These are phyloP conservation scores for Phalaenopsis equestris DNA, from an alignment of 106 monocot genomes.

Conservation along the genomic window DNA sequence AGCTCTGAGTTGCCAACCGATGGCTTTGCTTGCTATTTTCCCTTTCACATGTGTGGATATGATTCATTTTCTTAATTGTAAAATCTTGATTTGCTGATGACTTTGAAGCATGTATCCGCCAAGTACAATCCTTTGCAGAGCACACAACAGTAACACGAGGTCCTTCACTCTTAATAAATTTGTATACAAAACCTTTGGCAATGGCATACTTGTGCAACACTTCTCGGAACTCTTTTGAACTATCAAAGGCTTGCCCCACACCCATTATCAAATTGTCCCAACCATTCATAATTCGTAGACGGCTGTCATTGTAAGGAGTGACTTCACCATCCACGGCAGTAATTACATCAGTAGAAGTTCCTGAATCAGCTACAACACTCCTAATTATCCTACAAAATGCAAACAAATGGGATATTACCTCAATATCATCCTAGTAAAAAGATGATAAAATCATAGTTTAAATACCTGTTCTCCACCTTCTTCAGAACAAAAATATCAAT, in stretches of 20 bases:
- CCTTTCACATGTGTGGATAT: slow-evolving; percentile 55
- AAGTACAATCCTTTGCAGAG: slow-evolving; percentile 65
- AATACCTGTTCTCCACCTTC: slow-evolving; percentile 62
- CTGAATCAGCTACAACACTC: slow-evolving; percentile 38
- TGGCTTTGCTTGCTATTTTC: slow-evolving; percentile 45
- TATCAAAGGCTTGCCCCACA: slow-evolving; percentile 75
- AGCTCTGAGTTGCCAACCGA: slow-evolving; percentile 80
- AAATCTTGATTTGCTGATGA: slow-evolving; percentile 54
- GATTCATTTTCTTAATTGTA: slow-evolving; percentile 69
- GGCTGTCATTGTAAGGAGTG: slow-evolving; percentile 26
- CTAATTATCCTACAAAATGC: slow-evolving; percentile 35
- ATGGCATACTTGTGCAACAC: slow-evolving; percentile 90
- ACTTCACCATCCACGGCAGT: slow-evolving; percentile 24
- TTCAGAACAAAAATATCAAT: slow-evolving; percentile 70
- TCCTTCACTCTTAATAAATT: slow-evolving; percentile 77
- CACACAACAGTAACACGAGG: slow-evolving; percentile 80
- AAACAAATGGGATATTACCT: not conserved
- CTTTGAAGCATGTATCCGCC: slow-evolving; percentile 81
- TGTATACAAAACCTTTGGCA: slow-evolving; percentile 76
- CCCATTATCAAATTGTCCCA: slow-evolving; percentile 79
- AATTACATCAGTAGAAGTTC: slow-evolving; percentile 30
- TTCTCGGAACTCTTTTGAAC: slow-evolving; percentile 69
- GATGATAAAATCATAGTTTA: not conserved
- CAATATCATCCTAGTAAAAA: not conserved
- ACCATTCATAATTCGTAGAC: slow-evolving; percentile 31